Percentiles rank a stretch among this genome's conserved stretches.
phyloP scores from a whole-genome alignment of 495 filamentous ascomycete genomes.

The Neurospora pannonica region DNA sequence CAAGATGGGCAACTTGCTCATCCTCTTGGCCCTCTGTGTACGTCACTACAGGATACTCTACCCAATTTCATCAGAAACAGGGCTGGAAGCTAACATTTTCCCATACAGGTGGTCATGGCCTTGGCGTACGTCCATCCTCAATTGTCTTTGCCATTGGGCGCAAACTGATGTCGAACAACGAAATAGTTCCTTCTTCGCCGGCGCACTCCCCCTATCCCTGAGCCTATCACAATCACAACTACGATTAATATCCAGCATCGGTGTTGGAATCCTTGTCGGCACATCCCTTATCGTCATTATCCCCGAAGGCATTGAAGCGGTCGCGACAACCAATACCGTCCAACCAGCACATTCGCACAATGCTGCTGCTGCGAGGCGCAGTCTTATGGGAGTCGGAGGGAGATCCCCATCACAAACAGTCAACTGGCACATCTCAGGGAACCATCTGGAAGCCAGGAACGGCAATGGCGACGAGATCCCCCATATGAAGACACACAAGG shows the following conservation, averaged over 20 bases:
- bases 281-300: constrained; percentile 96
- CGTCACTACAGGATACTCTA: constrained; percentile 2
- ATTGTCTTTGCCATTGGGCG: constrained; percentile 3
- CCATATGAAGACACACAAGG: neutral
- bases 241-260: constrained; percentile 81
- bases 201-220: constrained; percentile 85
- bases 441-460: neutral
- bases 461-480: neutral
- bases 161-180: constrained; percentile 13
- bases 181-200: constrained; percentile 84
- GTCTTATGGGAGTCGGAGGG: neutral
- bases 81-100: constrained; percentile 13
- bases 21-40: constrained; percentile 66
- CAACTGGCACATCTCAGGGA: neutral
- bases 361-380: neutral
- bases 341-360: constrained; percentile 32
- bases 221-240: constrained; percentile 81
- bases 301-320: constrained; percentile 88
- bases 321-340: constrained; percentile 52
- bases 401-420: neutral
- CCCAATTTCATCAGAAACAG: neutral
- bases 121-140: constrained; percentile 58
- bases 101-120: constrained; percentile 68
- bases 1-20: constrained; percentile 69
- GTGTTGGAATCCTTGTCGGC: constrained; percentile 88